Evolutionary conservation across 495 filamentous ascomycete species (phyloP).

Genomic region (Sporormia fimetaria): DNA sequence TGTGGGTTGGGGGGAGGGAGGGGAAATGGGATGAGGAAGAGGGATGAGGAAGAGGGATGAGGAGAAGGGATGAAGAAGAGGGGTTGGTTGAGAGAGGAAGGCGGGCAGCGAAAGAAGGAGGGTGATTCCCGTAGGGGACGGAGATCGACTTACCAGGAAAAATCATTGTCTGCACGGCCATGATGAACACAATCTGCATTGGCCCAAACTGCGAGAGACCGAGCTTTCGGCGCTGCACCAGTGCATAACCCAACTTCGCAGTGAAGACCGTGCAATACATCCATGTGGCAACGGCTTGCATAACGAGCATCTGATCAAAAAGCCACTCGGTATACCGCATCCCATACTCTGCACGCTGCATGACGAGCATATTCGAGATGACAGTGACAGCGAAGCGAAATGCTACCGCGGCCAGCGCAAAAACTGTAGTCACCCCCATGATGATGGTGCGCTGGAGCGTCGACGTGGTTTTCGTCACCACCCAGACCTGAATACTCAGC

Average conservation of each 20-base stretch:
- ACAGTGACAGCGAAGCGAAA: constrained; percentile 50
- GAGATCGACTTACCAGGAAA: constrained; percentile 54
- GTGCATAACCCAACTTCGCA: constrained; percentile 52
- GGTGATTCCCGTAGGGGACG: background rate
- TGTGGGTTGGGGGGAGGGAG: background rate
- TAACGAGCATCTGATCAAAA: constrained; percentile 41
- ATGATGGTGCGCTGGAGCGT: constrained; percentile 35
- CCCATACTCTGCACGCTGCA: constrained; percentile 24
- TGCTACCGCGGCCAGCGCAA: constrained; percentile 47
- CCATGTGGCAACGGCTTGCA: constrained; percentile 54
- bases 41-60: too few species aligned
- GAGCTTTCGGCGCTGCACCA: constrained; percentile 44
- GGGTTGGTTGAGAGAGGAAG: too few species aligned
- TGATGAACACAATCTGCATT: constrained; percentile 61
- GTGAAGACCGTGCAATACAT: constrained; percentile 68
- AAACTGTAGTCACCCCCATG: constrained; percentile 37
- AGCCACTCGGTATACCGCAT: constrained; percentile 39
- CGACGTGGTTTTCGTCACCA: constrained; percentile 44
- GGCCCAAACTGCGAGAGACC: constrained; percentile 51
- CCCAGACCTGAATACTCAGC: constrained; percentile 60
- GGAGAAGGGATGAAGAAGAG: too few species aligned
- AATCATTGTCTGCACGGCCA: constrained; percentile 67
- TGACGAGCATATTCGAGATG: constrained; percentile 33
- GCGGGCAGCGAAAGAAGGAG: background rate
- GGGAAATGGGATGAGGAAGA: too few species aligned